Conservation (phyloP, 163 green algal species). For the Trebouxiophyceae sp. region DNA sequence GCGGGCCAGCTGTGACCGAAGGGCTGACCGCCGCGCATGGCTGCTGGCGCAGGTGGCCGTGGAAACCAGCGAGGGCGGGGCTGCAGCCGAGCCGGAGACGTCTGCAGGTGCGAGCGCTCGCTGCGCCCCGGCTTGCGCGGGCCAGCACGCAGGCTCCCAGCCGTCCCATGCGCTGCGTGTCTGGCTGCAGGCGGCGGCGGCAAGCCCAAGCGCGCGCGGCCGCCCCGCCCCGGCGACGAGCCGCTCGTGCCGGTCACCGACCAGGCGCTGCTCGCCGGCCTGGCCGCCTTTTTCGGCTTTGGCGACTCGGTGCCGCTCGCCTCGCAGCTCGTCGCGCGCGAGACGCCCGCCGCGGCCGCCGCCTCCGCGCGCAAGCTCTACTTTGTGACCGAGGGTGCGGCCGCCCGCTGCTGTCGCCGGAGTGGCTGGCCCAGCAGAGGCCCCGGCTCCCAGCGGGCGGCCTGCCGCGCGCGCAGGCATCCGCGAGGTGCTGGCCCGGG, state of each 20-base stretch:
- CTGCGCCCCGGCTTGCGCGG: no score
- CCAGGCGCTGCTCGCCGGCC: conserved; percentile 28
- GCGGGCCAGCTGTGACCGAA: no score
- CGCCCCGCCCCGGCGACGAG: no score
- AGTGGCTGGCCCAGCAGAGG: no score
- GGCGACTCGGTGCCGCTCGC: conserved; percentile 34
- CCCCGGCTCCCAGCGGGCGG: no score
- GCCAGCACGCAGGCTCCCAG: no score
- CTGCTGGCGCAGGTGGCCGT: no score
- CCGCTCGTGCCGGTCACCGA: conserved; percentile 68
- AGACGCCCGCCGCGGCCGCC: conserved; percentile 21
- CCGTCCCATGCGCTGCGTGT: conserved; percentile 4
- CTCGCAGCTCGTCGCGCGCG: conserved; percentile 14
- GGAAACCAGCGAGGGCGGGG: no score
- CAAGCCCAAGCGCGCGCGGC: conserved; percentile 6
- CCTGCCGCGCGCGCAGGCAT: conserved; percentile 13
- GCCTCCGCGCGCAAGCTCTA: conserved; percentile 66
- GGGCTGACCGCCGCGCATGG: no score
- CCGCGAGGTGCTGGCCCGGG: conserved; percentile 54
- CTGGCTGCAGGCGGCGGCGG: conserved; percentile 7
- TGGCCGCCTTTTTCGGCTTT: conserved; percentile 73
- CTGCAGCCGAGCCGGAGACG: no score
- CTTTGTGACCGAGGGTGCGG: conserved; percentile 41
- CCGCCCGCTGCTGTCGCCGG: no score
- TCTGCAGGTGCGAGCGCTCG: no score